These are phyloP conservation scores for Cornus kousa DNA, from an alignment of 148 eudicot genomes.

Conservation along the genomic window DNA sequence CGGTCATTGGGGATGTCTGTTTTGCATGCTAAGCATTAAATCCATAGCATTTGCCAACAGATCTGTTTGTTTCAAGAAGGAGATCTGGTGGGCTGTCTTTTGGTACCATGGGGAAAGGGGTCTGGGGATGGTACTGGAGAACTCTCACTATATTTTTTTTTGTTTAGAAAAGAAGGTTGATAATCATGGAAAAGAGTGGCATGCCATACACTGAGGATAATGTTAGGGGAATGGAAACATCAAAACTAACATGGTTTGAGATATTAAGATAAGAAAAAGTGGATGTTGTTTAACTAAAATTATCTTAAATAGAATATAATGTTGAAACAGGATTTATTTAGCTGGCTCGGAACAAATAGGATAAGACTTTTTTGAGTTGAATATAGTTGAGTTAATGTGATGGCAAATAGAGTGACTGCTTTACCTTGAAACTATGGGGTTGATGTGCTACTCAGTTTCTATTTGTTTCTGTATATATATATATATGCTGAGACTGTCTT, in stretches of 20 bases:
- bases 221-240: too few relatives aligned
- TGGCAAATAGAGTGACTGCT: too few relatives aligned
- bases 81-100: not conserved
- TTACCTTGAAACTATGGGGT: not conserved
- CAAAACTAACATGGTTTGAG: too few relatives aligned
- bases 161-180: not conserved
- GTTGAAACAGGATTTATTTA: too few relatives aligned
- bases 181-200: not conserved
- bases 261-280: too few relatives aligned
- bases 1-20: not conserved
- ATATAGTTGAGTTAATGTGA: too few relatives aligned
- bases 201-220: too few relatives aligned
- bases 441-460: not conserved
- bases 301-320: too few relatives aligned
- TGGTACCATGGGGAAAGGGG: not conserved
- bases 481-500: not conserved
- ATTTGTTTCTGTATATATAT: not conserved
- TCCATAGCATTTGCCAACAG: not conserved
- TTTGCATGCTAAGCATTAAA: not conserved
- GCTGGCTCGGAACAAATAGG: too few relatives aligned
- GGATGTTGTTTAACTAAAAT: too few relatives aligned
- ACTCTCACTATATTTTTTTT: not conserved
- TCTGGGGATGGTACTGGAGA: not conserved
- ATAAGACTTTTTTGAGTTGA: too few relatives aligned
- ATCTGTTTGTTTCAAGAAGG: not conserved